Evolutionary conservation across 2,329 filamentous ascomycete species (phyloP).

Genomic region (Xenoacremonium recifei): DNA sequence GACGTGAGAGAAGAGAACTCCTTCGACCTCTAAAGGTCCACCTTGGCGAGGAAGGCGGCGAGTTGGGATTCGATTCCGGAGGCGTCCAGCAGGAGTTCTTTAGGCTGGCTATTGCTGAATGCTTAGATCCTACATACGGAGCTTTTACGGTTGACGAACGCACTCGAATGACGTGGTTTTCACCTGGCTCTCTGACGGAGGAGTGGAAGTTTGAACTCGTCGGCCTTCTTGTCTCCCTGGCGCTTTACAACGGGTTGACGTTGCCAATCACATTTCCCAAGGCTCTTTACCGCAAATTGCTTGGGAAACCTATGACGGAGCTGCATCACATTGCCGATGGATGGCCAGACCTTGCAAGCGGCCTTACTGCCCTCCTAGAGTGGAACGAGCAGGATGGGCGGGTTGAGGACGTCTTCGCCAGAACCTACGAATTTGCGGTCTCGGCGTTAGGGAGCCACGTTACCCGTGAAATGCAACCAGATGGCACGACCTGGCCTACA

Average conservation of each 20-base stretch:
- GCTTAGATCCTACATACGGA: slow-evolving; percentile 73
- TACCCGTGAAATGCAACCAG: slow-evolving; percentile 53
- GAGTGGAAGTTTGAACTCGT: slow-evolving; percentile 89
- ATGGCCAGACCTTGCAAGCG: slow-evolving; percentile 79
- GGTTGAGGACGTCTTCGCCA: slow-evolving; percentile 77
- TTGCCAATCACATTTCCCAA: slow-evolving; percentile 86
- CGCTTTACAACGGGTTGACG: slow-evolving; percentile 89
- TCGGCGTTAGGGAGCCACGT: slow-evolving; percentile 56
- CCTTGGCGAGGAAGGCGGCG: slow-evolving; percentile 76
- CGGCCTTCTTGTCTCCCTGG: slow-evolving; percentile 83
- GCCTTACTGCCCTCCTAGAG: slow-evolving; percentile 68
- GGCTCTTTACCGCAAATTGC: slow-evolving; percentile 77
- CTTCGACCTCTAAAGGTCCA: slow-evolving; percentile 85
- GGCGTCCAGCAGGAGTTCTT: slow-evolving; percentile 98
- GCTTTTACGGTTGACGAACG: slow-evolving; percentile 76
- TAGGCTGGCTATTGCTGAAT: slow-evolving; percentile 75
- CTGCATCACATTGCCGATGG: slow-evolving; percentile 80
- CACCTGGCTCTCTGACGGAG: slow-evolving; percentile 76
- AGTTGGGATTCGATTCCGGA: slow-evolving; percentile 89
- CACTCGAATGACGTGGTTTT: slow-evolving; percentile 85
- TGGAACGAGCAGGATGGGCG: slow-evolving; percentile 75
- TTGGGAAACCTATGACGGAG: slow-evolving; percentile 66
- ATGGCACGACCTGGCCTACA: slow-evolving; percentile 51
- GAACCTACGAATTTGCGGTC: slow-evolving; percentile 83
- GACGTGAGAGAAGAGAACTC: slow-evolving; percentile 77